These are phyloP conservation scores for Podospora tetraspora DNA, from an alignment of 495 filamentous ascomycete species.

Conservation along the genomic window DNA sequence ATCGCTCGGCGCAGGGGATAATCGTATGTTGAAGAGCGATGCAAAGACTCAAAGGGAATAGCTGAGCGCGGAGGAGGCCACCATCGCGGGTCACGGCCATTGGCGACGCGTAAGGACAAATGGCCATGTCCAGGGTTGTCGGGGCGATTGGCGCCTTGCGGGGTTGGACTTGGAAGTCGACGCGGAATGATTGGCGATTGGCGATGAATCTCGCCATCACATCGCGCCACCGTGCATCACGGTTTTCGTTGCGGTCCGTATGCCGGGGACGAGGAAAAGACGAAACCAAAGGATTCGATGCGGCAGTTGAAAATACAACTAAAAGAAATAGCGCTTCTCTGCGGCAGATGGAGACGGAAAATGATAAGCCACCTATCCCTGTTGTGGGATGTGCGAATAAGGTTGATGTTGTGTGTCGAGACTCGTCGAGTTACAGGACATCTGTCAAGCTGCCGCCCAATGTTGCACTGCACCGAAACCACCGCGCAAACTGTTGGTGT, in stretches of 20 bases:
- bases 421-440: neutral
- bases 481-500: neutral
- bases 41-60: neutral
- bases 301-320: neutral
- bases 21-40: neutral
- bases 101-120: too few relatives aligned
- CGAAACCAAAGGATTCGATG: neutral
- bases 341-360: neutral
- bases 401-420: neutral
- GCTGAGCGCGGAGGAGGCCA: neutral
- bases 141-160: neutral
- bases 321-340: neutral
- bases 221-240: neutral
- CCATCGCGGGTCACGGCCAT: neutral
- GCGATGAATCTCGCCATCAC: neutral
- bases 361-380: neutral
- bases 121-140: neutral
- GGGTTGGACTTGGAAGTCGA: neutral
- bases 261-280: neutral
- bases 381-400: neutral
- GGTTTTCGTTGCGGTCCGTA: too few relatives aligned
- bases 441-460: neutral
- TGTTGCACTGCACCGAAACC: neutral
- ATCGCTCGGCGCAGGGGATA: neutral
- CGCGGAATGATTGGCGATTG: neutral